Percentiles rank a stretch among this genome's conserved stretches.
Conservation (phyloP, 148 eudicot genomes). For the Amaranthus cruentus region DNA sequence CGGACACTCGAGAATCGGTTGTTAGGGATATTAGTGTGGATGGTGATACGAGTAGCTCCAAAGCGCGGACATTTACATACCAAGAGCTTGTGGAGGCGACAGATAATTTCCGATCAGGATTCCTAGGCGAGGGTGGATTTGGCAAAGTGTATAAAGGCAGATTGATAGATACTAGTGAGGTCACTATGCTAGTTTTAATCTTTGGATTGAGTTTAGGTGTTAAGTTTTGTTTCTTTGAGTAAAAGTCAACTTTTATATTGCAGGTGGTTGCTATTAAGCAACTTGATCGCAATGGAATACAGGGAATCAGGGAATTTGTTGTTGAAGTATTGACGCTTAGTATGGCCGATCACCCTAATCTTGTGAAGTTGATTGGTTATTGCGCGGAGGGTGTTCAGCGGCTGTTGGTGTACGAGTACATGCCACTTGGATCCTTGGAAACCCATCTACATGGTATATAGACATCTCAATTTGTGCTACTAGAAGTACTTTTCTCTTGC, state of each 20-base stretch:
- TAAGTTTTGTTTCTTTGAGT: neutral
- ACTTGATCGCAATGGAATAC: slow-evolving; percentile 65
- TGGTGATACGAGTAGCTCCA: slow-evolving; percentile 8
- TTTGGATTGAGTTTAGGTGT: neutral
- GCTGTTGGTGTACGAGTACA: slow-evolving; percentile 78
- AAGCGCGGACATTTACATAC: slow-evolving; percentile 24
- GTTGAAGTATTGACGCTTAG: slow-evolving; percentile 73
- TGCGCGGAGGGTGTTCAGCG: slow-evolving; percentile 86
- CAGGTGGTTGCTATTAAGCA: slow-evolving; percentile 82
- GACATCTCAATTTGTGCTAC: neutral
- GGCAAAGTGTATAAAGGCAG: slow-evolving; percentile 42
- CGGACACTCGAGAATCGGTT: neutral
- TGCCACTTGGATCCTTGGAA: slow-evolving; percentile 82
- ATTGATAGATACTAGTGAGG: slow-evolving; percentile 27
- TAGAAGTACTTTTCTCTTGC: neutral
- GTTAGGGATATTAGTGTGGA: slow-evolving; percentile 6
- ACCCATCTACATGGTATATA: slow-evolving; percentile 68
- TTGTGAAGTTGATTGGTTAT: slow-evolving; percentile 75
- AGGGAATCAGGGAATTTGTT: slow-evolving; percentile 72
- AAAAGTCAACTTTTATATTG: neutral
- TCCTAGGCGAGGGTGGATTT: slow-evolving; percentile 42
- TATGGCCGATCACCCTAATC: slow-evolving; percentile 71
- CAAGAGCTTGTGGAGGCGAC: slow-evolving; percentile 24
- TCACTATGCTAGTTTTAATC: slow-evolving; percentile 10
- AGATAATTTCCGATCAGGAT: slow-evolving; percentile 26